These are phyloP conservation scores for Zalerion maritima DNA, from an alignment of 495 filamentous ascomycete species.

Conservation along the genomic window DNA sequence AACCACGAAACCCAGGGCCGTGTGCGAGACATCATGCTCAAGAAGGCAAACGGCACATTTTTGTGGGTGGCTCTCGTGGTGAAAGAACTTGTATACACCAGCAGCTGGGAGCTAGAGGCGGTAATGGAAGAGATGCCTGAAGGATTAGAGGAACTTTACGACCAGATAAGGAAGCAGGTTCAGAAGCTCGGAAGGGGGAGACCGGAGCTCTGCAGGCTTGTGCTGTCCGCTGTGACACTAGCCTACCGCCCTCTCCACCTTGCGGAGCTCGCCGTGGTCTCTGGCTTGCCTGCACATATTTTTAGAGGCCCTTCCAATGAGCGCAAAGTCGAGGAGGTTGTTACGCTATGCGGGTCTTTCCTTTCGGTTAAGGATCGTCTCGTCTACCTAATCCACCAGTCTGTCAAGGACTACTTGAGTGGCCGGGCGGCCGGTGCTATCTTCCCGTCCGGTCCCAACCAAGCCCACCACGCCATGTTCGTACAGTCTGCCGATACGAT, in stretches of 20 bases:
- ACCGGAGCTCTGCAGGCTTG: slow-evolving; percentile 6
- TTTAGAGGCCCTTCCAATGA: slow-evolving; percentile 1
- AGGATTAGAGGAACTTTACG: slow-evolving; percentile 11
- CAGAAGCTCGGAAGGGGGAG: not conserved
- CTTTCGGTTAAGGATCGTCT: slow-evolving; percentile 13
- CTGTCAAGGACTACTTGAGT: slow-evolving; percentile 25
- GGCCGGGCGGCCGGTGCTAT: slow-evolving; percentile 2
- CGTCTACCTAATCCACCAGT: slow-evolving; percentile 29
- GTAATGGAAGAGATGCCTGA: slow-evolving; percentile 8
- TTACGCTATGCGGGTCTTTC: slow-evolving; percentile 19
- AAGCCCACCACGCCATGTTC: slow-evolving; percentile 17
- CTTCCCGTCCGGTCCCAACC: slow-evolving; percentile 7
- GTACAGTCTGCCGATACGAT: slow-evolving; percentile 13
- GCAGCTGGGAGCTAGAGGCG: slow-evolving; percentile 4
- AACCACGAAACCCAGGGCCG: slow-evolving; percentile 5
- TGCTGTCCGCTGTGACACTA: slow-evolving; percentile 7
- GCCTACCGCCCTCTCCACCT: slow-evolving; percentile 11
- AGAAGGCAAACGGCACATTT: slow-evolving; percentile 17
- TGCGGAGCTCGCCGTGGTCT: slow-evolving; percentile 8
- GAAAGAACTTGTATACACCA: slow-evolving; percentile 9
- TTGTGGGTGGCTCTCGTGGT: slow-evolving; percentile 19
- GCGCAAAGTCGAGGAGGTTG: slow-evolving; percentile 2
- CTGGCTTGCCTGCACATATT: slow-evolving; percentile 2
- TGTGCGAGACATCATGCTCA: slow-evolving; percentile 8
- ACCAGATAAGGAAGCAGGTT: slow-evolving; percentile 12